A percentile compares a stretch with the other conserved stretches of the same genome.
Conservation (phyloP, 345 rosid species). For the Linum lewisii region DNA sequence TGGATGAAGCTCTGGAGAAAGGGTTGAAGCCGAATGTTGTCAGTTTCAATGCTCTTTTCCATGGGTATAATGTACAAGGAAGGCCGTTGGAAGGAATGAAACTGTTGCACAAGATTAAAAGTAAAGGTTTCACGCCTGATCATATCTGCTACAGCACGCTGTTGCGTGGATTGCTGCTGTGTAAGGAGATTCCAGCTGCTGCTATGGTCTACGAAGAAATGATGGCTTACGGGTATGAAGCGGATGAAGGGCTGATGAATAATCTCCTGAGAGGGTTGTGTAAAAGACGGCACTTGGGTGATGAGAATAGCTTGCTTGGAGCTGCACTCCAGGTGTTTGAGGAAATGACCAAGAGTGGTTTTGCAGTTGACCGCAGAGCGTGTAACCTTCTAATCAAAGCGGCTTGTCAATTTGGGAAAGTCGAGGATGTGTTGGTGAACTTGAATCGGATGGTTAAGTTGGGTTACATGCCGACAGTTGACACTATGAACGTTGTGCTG, state of each 20-base stretch:
- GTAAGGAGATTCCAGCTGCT: constrained; percentile 36
- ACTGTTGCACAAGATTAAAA: constrained; percentile 45
- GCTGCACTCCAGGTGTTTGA: constrained; percentile 38
- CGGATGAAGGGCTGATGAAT: constrained; percentile 31
- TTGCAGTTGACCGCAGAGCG: constrained; percentile 14
- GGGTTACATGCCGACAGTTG: constrained; percentile 31
- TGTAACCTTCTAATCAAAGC: constrained; percentile 26
- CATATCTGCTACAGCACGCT: constrained; percentile 39
- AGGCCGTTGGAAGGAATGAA: constrained; percentile 36
- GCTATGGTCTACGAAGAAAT: constrained; percentile 34
- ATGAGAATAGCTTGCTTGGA: constrained; percentile 23
- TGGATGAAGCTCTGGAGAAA: constrained; percentile 34
- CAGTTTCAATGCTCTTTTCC: constrained; percentile 48
- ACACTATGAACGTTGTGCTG: constrained; percentile 29
- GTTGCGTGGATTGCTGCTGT: constrained; percentile 41
- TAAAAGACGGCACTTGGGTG: constrained; percentile 17
- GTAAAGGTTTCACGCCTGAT: constrained; percentile 40
- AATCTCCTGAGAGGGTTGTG: constrained; percentile 38
- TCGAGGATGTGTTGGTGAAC: constrained; percentile 28
- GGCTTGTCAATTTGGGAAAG: constrained; percentile 25
- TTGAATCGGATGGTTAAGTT: constrained; percentile 22
- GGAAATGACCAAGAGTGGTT: constrained; percentile 25
- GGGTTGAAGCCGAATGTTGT: constrained; percentile 40
- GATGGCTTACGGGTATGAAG: constrained; percentile 30
- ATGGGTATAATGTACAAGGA: constrained; percentile 52